These are phyloP conservation scores for Puya raimondii DNA, from an alignment of 176 grass and related monocot genomes.

Conservation along the genomic window DNA sequence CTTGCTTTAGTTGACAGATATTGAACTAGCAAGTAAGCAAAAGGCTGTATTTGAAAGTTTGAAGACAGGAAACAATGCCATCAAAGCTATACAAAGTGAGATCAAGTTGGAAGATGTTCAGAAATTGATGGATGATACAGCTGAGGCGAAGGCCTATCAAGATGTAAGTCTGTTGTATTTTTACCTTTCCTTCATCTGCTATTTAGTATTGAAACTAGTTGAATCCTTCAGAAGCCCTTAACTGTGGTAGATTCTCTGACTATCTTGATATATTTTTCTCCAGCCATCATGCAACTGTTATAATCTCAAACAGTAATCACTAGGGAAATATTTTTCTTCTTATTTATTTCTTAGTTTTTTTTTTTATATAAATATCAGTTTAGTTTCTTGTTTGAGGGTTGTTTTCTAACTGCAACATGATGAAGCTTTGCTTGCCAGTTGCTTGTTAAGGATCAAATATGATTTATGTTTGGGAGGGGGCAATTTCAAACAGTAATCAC, in stretches of 20 bases:
- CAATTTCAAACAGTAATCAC: no score
- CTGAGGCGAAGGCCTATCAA: constrained; percentile 94
- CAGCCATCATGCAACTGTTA: no score
- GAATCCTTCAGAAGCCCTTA: neutral
- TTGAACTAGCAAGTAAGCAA: constrained; percentile 91
- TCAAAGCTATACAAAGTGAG: constrained; percentile 98
- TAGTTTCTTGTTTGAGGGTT: no score
- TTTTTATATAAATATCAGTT: no score
- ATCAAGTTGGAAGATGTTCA: constrained; percentile 96
- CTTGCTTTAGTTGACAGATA: constrained; percentile 73
- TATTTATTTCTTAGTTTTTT: no score
- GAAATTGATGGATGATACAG: constrained; percentile 97
- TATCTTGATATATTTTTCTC: neutral
- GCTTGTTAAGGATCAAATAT: no score
- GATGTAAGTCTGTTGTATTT: constrained; percentile 60
- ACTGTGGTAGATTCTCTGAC: neutral
- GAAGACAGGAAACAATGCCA: constrained; percentile 75
- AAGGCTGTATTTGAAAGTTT: constrained; percentile 95
- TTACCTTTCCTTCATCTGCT: neutral
- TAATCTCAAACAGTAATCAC: no score
- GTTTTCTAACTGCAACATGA: no score
- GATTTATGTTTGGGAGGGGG: no score
- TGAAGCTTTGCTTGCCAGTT: no score
- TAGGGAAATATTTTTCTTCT: no score
- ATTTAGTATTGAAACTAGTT: constrained; percentile 10